Percentiles rank a stretch among this genome's conserved stretches.
phyloP scores from a whole-genome alignment of 2,329 filamentous ascomycete species.

The Nemania sp. region DNA sequence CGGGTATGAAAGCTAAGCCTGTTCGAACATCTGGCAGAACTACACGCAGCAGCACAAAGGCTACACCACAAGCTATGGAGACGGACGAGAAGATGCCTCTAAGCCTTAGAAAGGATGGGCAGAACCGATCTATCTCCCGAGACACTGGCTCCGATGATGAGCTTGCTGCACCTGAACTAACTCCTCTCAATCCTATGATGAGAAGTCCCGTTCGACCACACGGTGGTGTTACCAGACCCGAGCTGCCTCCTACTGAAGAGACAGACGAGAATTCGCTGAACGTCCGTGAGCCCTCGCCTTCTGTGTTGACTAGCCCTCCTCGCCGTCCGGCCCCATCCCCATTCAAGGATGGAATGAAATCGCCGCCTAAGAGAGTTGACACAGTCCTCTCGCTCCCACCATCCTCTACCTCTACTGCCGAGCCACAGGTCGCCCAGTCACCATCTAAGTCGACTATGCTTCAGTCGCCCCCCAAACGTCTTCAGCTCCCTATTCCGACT shows the following conservation, averaged over 20 bases:
- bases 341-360: slow-evolving; percentile 58
- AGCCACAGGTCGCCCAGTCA: slow-evolving; percentile 43
- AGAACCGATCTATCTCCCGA: slow-evolving; percentile 50
- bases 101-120: slow-evolving; percentile 67
- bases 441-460: slow-evolving; percentile 53
- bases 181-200: slow-evolving; percentile 55
- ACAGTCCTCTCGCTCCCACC: slow-evolving; percentile 37
- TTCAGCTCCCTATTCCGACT: slow-evolving; percentile 33
- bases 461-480: slow-evolving; percentile 56
- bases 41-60: slow-evolving; percentile 43
- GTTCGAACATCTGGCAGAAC: slow-evolving; percentile 50
- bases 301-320: slow-evolving; percentile 58
- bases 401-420: slow-evolving; percentile 32
- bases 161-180: slow-evolving; percentile 55
- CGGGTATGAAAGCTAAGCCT: slow-evolving; percentile 50
- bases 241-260: slow-evolving; percentile 35
- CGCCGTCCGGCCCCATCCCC: slow-evolving; percentile 56
- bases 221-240: slow-evolving; percentile 42
- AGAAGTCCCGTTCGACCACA: slow-evolving; percentile 60
- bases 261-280: slow-evolving; percentile 38
- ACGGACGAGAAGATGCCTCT: slow-evolving; percentile 54
- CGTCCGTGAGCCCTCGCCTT: slow-evolving; percentile 42
- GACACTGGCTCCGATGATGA: slow-evolving; percentile 62
- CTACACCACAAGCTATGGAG: slow-evolving; percentile 37
- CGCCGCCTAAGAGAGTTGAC: slow-evolving; percentile 60